Evolutionary conservation across 2,329 filamentous ascomycete species (phyloP), one percentile per base, ranked within the genome.

Genomic region (Botryotinia globosa): DNA sequence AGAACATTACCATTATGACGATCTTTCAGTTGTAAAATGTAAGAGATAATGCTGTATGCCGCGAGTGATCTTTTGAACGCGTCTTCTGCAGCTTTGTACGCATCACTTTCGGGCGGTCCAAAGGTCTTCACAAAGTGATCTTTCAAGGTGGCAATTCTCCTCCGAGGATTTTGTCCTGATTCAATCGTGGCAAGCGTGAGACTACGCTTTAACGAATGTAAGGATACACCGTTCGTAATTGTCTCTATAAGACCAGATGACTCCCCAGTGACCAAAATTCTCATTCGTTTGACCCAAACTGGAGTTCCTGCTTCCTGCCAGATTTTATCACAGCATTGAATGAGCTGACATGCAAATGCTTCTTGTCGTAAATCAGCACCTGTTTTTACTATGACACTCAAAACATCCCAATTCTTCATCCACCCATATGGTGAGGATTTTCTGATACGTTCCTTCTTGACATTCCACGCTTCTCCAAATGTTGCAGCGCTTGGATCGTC

Each of bases 221-320:
- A 84, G n/a, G 92, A 95, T 20, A 96, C 92, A 62, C 93, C 93
- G 77, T 94, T 95, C 56, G 92, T 94, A 78, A 96, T 96, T 8
- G 93, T 96, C 83, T 96, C 93, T 77, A 96, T 93, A 64, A 96
- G 87, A 4, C 93, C 93, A 1, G 92, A 94, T 14, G 91, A 93
- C 83, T 95, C 93, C 74, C 93, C 93, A 8, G 92, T 95, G 58
- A 96, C 93, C 69, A 96, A 84, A 70, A 96, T 96, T 71, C 92
- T 89, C 93, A 96, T 96, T 73, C 91, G 86, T 82, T 94, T 94
- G 32, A 94, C 92, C 93, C 93, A 96, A n/a, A 96, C 93, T 51
- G 91, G 87, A 45, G 92, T 88, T 39, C 86, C 84, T 25, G 92
- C 90, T 75, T 94, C 92, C 64, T 89, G 84, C 91, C 92, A 96